A percentile compares a stretch with the other conserved stretches of the same genome.
phyloP scores from a whole-genome alignment of 2,329 filamentous ascomycete species.

The Emmonsia crescens region DNA sequence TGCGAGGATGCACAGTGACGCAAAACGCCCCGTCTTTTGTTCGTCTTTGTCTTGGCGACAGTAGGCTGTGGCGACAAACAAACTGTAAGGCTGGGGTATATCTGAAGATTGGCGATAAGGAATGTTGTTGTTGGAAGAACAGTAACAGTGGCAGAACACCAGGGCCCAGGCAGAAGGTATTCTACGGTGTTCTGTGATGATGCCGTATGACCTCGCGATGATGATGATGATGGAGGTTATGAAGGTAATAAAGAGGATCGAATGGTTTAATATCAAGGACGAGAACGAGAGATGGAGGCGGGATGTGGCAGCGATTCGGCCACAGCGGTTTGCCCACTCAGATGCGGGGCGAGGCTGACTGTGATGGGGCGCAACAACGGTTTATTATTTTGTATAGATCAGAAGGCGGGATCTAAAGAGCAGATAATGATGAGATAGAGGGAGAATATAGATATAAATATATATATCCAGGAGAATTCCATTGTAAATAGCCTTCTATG shows the following conservation, averaged over 20 bases:
- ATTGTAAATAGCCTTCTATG: too few relatives aligned
- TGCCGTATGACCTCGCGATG: not conserved
- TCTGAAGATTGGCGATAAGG: not conserved
- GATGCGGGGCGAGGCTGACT: not conserved
- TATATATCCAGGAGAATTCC: not conserved
- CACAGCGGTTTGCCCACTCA: not conserved
- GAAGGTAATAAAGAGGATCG: not conserved
- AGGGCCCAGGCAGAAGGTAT: not conserved
- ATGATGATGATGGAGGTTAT: not conserved
- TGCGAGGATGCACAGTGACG: not conserved
- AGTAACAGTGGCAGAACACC: not conserved
- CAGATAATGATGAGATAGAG: not conserved
- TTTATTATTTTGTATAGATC: not conserved
- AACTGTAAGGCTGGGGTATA: not conserved
- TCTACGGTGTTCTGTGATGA: not conserved
- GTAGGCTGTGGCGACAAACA: not conserved
- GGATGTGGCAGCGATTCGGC: not conserved
- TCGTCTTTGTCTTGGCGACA: not conserved
- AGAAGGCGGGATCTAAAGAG: not conserved
- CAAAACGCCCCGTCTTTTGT: conserved; percentile 1
- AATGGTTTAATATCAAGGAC: not conserved
- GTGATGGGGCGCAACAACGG: not conserved
- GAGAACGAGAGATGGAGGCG: not conserved
- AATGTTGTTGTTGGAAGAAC: not conserved
- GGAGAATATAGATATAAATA: too few relatives aligned